Percentiles rank a stretch among this genome's conserved stretches.
Evolutionary conservation across 2,329 filamentous ascomycete species (phyloP).

Genomic region (Myriosclerotinia duriaeana): DNA sequence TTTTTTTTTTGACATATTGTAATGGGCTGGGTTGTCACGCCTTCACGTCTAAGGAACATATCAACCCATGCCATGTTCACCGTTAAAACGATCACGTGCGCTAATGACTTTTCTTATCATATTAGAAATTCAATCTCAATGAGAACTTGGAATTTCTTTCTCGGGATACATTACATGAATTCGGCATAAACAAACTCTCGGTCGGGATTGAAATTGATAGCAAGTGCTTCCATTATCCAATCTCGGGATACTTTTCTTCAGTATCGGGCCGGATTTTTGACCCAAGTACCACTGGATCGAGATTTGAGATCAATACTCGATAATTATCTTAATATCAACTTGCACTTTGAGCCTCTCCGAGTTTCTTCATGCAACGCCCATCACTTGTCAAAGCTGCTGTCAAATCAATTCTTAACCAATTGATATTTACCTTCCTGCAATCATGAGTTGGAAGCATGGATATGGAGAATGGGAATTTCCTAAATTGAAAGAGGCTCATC

Average conservation of each 20-base stretch:
- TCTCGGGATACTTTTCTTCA: neutral
- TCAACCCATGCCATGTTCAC: too few relatives aligned
- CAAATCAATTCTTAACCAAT: neutral
- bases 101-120: too few relatives aligned
- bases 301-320: neutral
- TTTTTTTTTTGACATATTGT: neutral
- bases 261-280: slow-evolving; percentile 1
- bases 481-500: slow-evolving; percentile 33
- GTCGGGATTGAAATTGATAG: neutral
- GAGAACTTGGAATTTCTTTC: neutral
- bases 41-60: too few relatives aligned
- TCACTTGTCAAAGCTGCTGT: slow-evolving; percentile 1
- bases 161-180: neutral
- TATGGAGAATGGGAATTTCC: slow-evolving; percentile 39
- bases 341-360: too few relatives aligned
- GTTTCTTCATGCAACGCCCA: slow-evolving; percentile 2
- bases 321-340: too few relatives aligned
- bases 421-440: neutral
- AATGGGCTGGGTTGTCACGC: too few relatives aligned
- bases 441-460: slow-evolving; percentile 27
- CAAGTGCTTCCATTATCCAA: neutral
- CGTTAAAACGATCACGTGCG: too few relatives aligned
- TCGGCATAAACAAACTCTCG: slow-evolving; percentile 1
- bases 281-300: slow-evolving; percentile 1
- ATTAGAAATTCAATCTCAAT: neutral